These are phyloP conservation scores for Serendipita vermifera DNA, from an alignment of 768 basidiomycete genomes.

Conservation along the genomic window DNA sequence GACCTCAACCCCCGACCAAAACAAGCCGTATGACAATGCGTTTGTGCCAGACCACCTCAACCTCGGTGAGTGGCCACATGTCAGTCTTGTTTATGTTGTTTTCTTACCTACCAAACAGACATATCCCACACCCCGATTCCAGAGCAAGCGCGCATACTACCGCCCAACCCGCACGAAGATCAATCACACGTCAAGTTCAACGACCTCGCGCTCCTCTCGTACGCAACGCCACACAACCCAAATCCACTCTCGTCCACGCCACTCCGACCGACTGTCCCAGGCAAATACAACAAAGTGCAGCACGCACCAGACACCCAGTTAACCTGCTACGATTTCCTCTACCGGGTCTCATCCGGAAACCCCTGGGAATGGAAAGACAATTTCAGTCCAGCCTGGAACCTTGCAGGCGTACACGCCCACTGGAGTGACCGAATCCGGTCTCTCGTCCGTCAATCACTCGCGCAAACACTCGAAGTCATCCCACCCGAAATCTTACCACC, in stretches of 20 bases:
- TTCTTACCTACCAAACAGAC: neutral
- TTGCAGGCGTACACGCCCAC: conserved; percentile 39
- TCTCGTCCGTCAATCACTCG: conserved; percentile 25
- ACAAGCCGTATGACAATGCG: neutral
- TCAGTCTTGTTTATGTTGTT: neutral
- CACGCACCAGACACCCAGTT: conserved; percentile 29
- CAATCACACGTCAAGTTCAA: neutral
- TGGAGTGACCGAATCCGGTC: conserved; percentile 33
- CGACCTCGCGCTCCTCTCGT: neutral
- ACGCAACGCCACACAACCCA: neutral
- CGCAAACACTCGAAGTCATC: neutral
- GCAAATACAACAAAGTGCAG: neutral
- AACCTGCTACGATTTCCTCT: conserved; percentile 31
- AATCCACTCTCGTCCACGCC: neutral
- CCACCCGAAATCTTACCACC: neutral
- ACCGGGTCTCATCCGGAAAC: conserved; percentile 19
- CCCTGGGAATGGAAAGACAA: conserved; percentile 27
- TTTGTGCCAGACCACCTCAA: conserved; percentile 4
- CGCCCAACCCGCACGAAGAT: neutral
- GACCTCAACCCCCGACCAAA: neutral
- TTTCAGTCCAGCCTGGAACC: conserved; percentile 46
- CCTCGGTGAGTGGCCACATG: too few species aligned
- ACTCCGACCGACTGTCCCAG: neutral
- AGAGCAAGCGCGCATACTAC: neutral
- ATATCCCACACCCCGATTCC: conserved; percentile 1